Evolutionary conservation across 148 eudicot species (phyloP).

Genomic region (Mesembryanthemum crystallinum): DNA sequence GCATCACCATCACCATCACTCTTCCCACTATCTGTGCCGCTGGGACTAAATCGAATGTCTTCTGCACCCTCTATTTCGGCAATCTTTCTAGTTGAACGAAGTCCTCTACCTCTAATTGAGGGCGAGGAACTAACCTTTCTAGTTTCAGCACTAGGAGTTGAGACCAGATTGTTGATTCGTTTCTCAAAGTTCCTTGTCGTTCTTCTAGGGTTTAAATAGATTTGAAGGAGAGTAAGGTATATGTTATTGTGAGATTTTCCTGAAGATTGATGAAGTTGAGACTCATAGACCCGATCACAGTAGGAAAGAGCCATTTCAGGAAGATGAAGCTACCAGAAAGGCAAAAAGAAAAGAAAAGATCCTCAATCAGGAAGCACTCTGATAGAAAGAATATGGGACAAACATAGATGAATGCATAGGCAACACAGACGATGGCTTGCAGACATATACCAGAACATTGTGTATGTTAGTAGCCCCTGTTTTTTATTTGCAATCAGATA

Average conservation of each 20-base stretch:
- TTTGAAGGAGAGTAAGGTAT: constrained; percentile 86
- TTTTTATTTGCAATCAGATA: neutral
- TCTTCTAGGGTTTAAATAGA: constrained; percentile 82
- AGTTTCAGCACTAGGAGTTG: constrained; percentile 51
- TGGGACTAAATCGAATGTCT: constrained; percentile 60
- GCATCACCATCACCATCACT: constrained; percentile 97
- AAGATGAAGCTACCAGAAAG: constrained; percentile 68
- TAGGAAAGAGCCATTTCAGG: constrained; percentile 89
- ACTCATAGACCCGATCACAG: constrained; percentile 85
- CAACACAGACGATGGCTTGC: neutral
- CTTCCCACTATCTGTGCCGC: constrained; percentile 87
- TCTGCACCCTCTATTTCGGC: constrained; percentile 95
- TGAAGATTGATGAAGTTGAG: constrained; percentile 57
- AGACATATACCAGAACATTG: neutral
- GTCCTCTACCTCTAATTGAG: constrained; percentile 48
- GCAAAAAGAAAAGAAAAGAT: constrained; percentile 1
- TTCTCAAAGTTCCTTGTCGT: constrained; percentile 76
- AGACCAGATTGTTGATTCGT: constrained; percentile 62
- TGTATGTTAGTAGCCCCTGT: neutral
- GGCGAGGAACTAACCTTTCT: constrained; percentile 40
- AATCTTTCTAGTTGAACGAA: constrained; percentile 58
- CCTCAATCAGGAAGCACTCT: constrained; percentile 4
- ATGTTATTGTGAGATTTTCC: constrained; percentile 65
- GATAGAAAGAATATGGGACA: neutral
- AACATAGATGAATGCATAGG: neutral